Evolutionary conservation across 331 rosid genomes (phyloP).

Genomic region (Ulmus americana): DNA sequence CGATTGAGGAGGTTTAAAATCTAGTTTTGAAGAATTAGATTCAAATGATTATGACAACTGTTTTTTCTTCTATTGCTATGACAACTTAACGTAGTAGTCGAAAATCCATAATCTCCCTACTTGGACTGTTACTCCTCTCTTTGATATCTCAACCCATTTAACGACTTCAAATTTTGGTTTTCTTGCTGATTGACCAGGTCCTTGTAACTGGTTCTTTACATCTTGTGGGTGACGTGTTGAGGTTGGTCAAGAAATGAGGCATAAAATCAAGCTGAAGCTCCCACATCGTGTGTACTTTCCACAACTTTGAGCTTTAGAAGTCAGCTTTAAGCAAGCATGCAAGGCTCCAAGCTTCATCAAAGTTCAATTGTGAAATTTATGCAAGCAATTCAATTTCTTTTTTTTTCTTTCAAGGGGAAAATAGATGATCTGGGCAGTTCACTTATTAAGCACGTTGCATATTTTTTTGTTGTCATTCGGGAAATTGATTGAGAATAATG

Average conservation of each 20-base stretch:
- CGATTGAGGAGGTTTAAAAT: too few relatives aligned
- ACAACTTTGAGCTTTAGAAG: slow-evolving; percentile 1
- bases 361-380: not conserved
- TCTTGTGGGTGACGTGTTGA: slow-evolving; percentile 90
- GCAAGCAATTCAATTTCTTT: not conserved
- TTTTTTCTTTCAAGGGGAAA: not conserved
- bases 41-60: too few relatives aligned
- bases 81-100: too few relatives aligned
- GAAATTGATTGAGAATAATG: not conserved
- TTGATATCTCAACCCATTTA: too few relatives aligned
- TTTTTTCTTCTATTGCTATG: too few relatives aligned
- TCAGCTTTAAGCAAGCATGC: not conserved
- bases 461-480: not conserved
- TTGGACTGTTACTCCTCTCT: too few relatives aligned
- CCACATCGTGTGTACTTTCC: not conserved
- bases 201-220: slow-evolving; percentile 88
- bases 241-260: slow-evolving; percentile 62
- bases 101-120: too few relatives aligned
- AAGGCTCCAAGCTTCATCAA: not conserved
- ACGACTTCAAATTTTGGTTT: not conserved
- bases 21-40: too few relatives aligned
- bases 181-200: slow-evolving; percentile 47
- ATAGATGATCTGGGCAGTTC: not conserved
- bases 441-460: not conserved
- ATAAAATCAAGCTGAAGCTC: slow-evolving; percentile 15